Evolutionary conservation across 108 stramenopile species (phyloP), one percentile per base, ranked within the genome.

Genomic region (Mediolabrus comicus): DNA sequence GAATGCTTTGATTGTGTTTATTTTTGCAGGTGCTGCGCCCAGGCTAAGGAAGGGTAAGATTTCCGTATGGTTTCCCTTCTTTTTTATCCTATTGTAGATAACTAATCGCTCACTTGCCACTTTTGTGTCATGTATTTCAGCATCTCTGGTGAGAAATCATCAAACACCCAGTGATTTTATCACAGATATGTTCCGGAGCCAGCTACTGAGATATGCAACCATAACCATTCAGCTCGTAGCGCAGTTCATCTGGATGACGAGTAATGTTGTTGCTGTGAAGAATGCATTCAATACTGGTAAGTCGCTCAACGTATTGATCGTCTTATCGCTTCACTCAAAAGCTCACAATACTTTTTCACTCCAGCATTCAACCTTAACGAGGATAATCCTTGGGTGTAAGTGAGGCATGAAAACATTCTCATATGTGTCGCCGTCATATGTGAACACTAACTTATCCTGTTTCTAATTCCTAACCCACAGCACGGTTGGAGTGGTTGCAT

Each of bases 181-280:
- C 53, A 78, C 77, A 6, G 77, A 78, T 59, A 62, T 69, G 10
- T 78, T 24, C 64, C 70, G 65, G 22, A 61, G 59, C 17, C 77
- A 78, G 35, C 4, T 59, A 4, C 46, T 65, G 30, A 33, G 64
- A 4, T 71, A 65, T 41, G 51, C 65, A 6, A 28, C 71, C 31
- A 13, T 72, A 1, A 22, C 58, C 36, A 12, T 71, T 52, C 69
- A 72, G 43, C 25, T 78, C 39, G 11, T 71, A 13, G 55, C 62
- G 2, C 26, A 62, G 3, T 26, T 71, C 8, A 72, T 78, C 14
- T 78, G 59, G 39, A 30, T 78, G 33, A 49, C 71, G 3, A 64
- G 55, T n/a, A 69, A 78, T 41, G 59, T 66, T 17, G 33, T 65
- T 24, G 63, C 75, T 28, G 16, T 71, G 32, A 69, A 77, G 54